These are phyloP conservation scores for Fermentozyma sake DNA, from an alignment of 1,139 yeast genomes.

Conservation along the genomic window DNA sequence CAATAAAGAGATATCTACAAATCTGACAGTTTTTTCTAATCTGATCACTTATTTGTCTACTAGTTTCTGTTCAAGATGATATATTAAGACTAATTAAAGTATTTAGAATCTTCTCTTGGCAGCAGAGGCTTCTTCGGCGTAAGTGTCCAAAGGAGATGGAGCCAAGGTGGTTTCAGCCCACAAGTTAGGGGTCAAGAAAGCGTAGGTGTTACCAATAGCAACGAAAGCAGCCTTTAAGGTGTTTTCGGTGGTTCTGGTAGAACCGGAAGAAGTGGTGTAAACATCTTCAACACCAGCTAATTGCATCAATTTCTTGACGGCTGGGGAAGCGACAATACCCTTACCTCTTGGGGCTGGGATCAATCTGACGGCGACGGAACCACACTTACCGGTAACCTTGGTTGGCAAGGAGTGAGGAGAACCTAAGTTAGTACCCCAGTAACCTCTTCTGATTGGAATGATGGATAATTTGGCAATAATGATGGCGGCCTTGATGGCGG, in stretches of 20 bases:
- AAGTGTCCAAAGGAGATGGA: constrained; percentile 92
- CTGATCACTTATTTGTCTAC: too few species aligned
- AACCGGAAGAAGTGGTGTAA: constrained; percentile 97
- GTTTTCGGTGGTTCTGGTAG: constrained; percentile 99
- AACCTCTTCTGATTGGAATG: constrained; percentile 99
- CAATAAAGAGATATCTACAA: too few species aligned
- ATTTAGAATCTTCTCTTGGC: constrained; percentile 69
- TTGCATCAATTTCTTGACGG: constrained; percentile 97
- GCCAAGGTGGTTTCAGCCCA: constrained; percentile 86
- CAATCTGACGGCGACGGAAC: constrained; percentile 97
- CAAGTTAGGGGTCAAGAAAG: constrained; percentile 99
- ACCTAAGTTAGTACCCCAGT: constrained; percentile 99
- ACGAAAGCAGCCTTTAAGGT: constrained; percentile 99
- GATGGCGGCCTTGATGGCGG: constrained; percentile 99
- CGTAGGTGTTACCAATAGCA: constrained; percentile 99
- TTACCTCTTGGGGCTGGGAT: constrained; percentile 99
- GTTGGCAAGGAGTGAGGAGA: constrained; percentile 98
- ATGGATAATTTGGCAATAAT: constrained; percentile 97
- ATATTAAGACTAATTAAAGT: too few species aligned
- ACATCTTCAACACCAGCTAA: constrained; percentile 99
- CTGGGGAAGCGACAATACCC: constrained; percentile 99
- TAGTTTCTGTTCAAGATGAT: too few species aligned
- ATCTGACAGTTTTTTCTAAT: too few species aligned
- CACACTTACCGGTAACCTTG: constrained; percentile 99
- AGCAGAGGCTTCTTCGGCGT: constrained; percentile 78